phyloP scores from a whole-genome alignment of 345 rosid genomes.

The Syzygium grande region DNA sequence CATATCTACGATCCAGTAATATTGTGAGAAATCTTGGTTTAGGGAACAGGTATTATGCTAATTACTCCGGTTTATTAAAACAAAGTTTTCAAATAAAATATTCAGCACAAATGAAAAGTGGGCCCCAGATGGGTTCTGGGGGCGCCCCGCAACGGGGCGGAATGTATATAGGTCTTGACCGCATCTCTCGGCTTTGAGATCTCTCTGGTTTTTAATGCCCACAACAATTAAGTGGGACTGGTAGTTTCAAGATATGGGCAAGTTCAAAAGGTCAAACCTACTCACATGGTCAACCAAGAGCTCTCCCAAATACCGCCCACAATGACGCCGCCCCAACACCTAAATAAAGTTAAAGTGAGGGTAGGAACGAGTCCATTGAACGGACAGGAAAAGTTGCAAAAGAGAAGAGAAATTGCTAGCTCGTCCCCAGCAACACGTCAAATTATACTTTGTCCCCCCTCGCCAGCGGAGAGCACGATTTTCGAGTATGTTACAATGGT shows the following conservation, averaged over 20 bases:
- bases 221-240: background rate
- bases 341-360: background rate
- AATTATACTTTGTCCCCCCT: background rate
- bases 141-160: background rate
- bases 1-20: background rate
- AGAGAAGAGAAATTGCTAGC: background rate
- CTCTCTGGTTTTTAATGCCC: background rate
- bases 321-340: background rate
- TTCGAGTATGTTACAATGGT: background rate
- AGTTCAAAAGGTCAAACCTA: background rate
- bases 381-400: background rate
- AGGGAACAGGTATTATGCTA: background rate
- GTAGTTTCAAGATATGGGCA: background rate
- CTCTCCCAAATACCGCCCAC: background rate
- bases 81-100: background rate
- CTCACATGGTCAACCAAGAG: background rate
- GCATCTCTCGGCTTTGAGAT: background rate
- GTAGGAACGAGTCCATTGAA: background rate
- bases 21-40: background rate
- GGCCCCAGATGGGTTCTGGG: background rate
- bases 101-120: background rate
- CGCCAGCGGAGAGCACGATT: background rate
- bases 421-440: background rate
- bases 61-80: background rate
- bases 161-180: background rate